Percentiles rank a stretch among this genome's conserved stretches.
Evolutionary conservation across 257 asterid species (phyloP).

Genomic region (Petrea volubilis): DNA sequence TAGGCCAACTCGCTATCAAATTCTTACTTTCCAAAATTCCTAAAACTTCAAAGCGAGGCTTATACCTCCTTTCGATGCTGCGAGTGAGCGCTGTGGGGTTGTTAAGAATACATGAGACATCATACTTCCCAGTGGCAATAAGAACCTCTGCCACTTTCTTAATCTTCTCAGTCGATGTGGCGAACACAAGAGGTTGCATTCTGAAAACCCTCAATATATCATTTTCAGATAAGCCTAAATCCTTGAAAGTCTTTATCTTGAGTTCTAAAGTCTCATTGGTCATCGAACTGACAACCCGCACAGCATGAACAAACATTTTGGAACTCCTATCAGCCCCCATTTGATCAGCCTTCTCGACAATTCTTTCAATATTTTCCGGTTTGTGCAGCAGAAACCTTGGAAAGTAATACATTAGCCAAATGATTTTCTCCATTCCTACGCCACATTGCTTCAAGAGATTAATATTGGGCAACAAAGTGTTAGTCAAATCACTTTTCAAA

Average conservation of each 20-base stretch:
- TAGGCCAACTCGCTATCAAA: conserved; percentile 7
- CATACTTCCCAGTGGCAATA: conserved; percentile 17
- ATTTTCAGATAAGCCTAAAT: conserved; percentile 13
- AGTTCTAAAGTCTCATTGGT: background rate
- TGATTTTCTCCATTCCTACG: conserved; percentile 7
- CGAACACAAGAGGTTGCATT: background rate
- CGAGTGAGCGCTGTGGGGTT: background rate
- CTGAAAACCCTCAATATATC: conserved; percentile 8
- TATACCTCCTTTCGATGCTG: conserved; percentile 15
- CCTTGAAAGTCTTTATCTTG: background rate
- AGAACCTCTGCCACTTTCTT: background rate
- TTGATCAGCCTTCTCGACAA: conserved; percentile 15
- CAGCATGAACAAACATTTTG: conserved; percentile 1
- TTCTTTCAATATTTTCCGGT: conserved; percentile 28
- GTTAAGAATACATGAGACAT: background rate
- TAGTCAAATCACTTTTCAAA: conserved; percentile 19
- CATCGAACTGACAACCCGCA: conserved; percentile 1
- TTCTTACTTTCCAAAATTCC: conserved; percentile 2
- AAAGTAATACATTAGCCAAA: background rate
- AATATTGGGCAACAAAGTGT: conserved; percentile 31
- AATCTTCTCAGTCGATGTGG: background rate
- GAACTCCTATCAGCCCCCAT: conserved; percentile 16
- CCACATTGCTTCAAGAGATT: conserved; percentile 25
- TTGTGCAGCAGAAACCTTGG: conserved; percentile 25
- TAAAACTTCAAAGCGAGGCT: conserved; percentile 18